Evolutionary conservation across 192 early-diverging fungal species (phyloP).

Genomic region (Chytriomyces sp.): DNA sequence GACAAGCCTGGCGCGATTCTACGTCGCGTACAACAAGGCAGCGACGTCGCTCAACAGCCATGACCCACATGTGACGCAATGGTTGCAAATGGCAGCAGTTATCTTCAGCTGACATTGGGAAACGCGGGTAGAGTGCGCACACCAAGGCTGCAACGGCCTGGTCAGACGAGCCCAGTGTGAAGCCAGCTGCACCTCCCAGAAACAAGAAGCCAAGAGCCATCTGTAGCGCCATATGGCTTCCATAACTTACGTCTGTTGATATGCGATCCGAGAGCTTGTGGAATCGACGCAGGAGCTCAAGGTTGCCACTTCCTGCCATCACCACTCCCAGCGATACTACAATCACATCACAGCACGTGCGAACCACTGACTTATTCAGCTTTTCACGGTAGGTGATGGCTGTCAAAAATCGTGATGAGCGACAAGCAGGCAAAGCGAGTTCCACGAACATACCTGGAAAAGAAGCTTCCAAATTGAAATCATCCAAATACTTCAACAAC

Average conservation of each 20-base stretch:
- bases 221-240: constrained; percentile 68
- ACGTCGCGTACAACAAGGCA: constrained; percentile 73
- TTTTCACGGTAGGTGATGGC: constrained; percentile 58
- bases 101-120: constrained; percentile 55
- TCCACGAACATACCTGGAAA: background rate
- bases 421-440: background rate
- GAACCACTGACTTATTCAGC: constrained; percentile 64
- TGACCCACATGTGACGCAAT: constrained; percentile 79
- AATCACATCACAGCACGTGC: constrained; percentile 71
- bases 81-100: constrained; percentile 72
- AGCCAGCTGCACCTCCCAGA: constrained; percentile 66
- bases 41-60: constrained; percentile 66
- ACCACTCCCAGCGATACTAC: constrained; percentile 67
- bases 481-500: constrained; percentile 57
- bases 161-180: constrained; percentile 66
- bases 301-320: constrained; percentile 79
- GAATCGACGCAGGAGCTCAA: constrained; percentile 62
- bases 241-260: constrained; percentile 61
- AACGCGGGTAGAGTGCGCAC: constrained; percentile 70
- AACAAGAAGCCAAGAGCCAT: constrained; percentile 82
- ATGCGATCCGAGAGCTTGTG: constrained; percentile 54
- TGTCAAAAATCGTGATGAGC: constrained; percentile 23
- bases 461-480: constrained; percentile 48
- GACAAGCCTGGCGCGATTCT: constrained; percentile 51
- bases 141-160: constrained; percentile 67